Evolutionary conservation across 345 rosid genomes (phyloP), one percentile per base, ranked within the genome.

Genomic region (Linum tenue): DNA sequence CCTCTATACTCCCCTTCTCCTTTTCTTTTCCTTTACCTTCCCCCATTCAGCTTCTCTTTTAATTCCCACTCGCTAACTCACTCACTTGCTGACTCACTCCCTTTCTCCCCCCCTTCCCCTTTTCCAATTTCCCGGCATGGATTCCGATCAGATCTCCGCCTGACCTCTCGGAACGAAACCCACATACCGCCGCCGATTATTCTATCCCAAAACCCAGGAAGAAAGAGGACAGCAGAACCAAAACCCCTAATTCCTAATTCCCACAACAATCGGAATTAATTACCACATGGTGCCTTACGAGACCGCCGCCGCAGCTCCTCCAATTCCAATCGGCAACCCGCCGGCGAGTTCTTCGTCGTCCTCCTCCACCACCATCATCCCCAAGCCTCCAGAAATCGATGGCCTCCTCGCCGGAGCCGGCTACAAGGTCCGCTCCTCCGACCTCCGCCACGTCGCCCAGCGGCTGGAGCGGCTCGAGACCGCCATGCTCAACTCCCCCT

Each of bases 361-460:
- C 2, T 22, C 31, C 31, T 22, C 31, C 31, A 22, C 0, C 31
- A 75, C 75, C 1, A 69, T 81, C n/a, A 65, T 67, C 51, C 14
- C 64, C 37, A 80, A 79, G 63, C 72, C 72, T 0, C 70, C 77
- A 9, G 83, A 83, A 12, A 74, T 83, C 2, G 91, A 85, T 40
- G 76, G 81, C 15, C 68, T 80, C 22, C 86, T 85, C 55, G 87
- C 86, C 51, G 85, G 82, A 44, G 86, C 86, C 6, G 90, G 91
- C 10, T 85, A 85, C 77, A 81, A 67, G 71, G 85, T 85, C 58
- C 78, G 83, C 11, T 78, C 86, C 7, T 83, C 86, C 7, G 86
- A 83, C 14, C 83, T 85, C 62, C 76, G 69, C 7, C 84, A 81
- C 37, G 87, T 85, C 4, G 91, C 91, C 11, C 86, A 80, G 57